phyloP scores from a whole-genome alignment of 2,329 filamentous ascomycete genomes.

The Penicillium olsonii region DNA sequence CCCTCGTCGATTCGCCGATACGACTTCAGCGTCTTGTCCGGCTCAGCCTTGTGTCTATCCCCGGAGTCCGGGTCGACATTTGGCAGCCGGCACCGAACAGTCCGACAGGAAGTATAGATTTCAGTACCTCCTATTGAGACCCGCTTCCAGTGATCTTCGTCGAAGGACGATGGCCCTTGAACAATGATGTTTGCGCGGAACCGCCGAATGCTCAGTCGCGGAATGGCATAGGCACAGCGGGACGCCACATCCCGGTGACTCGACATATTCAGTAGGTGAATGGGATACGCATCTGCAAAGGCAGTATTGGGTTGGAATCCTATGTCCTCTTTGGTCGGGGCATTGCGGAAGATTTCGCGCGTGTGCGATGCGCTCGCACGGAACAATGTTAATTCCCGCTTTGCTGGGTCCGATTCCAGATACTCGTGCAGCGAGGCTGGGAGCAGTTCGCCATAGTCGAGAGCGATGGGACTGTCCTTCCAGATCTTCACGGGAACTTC shows the following conservation, averaged over 20 bases:
- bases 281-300: slow-evolving; percentile 61
- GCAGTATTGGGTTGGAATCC: slow-evolving; percentile 57
- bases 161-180: slow-evolving; percentile 54
- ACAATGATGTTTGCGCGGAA: slow-evolving; percentile 62
- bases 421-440: slow-evolving; percentile 53
- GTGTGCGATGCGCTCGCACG: slow-evolving; percentile 48
- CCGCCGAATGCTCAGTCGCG: slow-evolving; percentile 52
- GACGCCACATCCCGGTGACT: slow-evolving; percentile 55
- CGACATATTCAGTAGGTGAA: slow-evolving; percentile 58
- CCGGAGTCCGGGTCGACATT: slow-evolving; percentile 61
- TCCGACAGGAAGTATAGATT: slow-evolving; percentile 57
- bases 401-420: slow-evolving; percentile 31
- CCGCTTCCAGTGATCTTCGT: slow-evolving; percentile 60
- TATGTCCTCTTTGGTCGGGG: slow-evolving; percentile 53
- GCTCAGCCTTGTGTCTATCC: slow-evolving; percentile 49
- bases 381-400: slow-evolving; percentile 53
- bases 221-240: slow-evolving; percentile 41
- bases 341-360: slow-evolving; percentile 56
- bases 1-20: slow-evolving; percentile 56
- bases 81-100: slow-evolving; percentile 58
- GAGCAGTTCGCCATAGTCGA: slow-evolving; percentile 43
- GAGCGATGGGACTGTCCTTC: slow-evolving; percentile 52
- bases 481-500: slow-evolving; percentile 55
- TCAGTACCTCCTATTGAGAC: slow-evolving; percentile 45
- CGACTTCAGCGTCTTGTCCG: slow-evolving; percentile 50